Evolutionary conservation across 257 asterid genomes (phyloP).

Genomic region (Solanum infundibuliforme): DNA sequence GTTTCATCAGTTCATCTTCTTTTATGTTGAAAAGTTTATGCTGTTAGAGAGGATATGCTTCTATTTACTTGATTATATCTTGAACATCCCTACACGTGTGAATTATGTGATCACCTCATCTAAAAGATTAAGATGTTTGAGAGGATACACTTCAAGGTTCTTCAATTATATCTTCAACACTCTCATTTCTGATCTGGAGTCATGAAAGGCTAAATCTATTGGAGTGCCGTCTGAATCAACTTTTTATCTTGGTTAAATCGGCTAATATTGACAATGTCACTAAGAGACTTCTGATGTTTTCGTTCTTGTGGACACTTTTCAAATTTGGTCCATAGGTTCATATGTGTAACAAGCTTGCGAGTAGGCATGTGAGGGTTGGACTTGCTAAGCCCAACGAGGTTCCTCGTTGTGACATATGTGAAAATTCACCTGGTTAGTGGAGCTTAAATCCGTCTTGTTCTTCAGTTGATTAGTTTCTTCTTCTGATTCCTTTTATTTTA

Average conservation of each 20-base stretch:
- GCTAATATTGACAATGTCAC: not conserved
- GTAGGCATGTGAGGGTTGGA: conserved; percentile 83
- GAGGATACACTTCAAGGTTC: not conserved
- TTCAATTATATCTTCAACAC: not conserved
- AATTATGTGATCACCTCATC: not conserved
- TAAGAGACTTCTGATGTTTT: conserved; percentile 2
- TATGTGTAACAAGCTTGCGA: conserved; percentile 96
- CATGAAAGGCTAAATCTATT: not conserved
- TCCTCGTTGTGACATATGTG: conserved; percentile 84
- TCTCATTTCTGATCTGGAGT: not conserved
- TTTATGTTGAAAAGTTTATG: not conserved
- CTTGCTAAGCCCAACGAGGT: conserved; percentile 80
- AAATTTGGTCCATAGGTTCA: conserved; percentile 46
- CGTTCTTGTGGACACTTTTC: not conserved
- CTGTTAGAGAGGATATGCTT: not conserved
- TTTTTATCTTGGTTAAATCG: not conserved
- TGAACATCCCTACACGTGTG: not conserved
- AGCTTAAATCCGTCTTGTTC: conserved; percentile 1
- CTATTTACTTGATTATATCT: not conserved
- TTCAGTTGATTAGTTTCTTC: not conserved
- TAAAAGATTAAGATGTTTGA: not conserved
- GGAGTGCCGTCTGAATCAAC: not conserved
- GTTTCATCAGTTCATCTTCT: not conserved
- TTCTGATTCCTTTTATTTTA: conserved; percentile 14
- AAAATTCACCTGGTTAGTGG: conserved; percentile 69